Conservation (phyloP, 2,329 filamentous ascomycete species). For the Lasiodiplodia gonubiensis region DNA sequence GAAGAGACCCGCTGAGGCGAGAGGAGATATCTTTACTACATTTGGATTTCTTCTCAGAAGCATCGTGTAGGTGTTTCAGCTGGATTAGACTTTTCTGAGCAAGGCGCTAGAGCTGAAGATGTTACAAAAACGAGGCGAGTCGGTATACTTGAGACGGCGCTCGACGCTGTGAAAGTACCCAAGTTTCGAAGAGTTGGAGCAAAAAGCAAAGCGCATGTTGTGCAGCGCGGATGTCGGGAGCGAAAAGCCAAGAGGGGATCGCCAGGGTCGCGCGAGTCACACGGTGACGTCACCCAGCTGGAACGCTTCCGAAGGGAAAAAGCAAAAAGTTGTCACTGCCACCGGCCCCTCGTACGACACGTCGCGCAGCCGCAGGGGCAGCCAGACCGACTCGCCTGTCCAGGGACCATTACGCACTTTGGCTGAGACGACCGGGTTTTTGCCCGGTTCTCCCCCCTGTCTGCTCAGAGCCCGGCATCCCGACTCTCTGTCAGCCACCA, state of each 20-base stretch:
- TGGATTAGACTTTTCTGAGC: background rate
- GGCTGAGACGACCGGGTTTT: background rate
- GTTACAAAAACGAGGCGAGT: background rate
- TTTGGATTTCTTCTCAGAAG: too few relatives aligned
- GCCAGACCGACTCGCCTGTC: background rate
- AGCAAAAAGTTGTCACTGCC: background rate
- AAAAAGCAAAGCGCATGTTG: constrained; percentile 9
- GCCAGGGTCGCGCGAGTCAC: constrained; percentile 9
- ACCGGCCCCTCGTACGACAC: constrained; percentile 14
- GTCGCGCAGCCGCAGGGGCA: background rate
- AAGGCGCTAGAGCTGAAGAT: background rate
- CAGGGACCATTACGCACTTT: constrained; percentile 3
- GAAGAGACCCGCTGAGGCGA: too few relatives aligned
- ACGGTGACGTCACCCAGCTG: constrained; percentile 4
- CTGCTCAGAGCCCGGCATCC: background rate
- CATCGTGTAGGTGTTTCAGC: background rate
- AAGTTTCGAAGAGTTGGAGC: background rate
- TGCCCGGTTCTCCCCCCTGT: background rate
- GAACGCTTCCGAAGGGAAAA: background rate
- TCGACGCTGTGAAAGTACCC: background rate
- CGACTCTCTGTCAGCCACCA: background rate
- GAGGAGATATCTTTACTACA: too few relatives aligned
- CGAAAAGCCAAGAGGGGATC: background rate
- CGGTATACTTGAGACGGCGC: background rate
- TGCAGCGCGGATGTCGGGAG: constrained; percentile 19